phyloP scores from a whole-genome alignment of 805 yeast species.

The Ogataea corticis region DNA sequence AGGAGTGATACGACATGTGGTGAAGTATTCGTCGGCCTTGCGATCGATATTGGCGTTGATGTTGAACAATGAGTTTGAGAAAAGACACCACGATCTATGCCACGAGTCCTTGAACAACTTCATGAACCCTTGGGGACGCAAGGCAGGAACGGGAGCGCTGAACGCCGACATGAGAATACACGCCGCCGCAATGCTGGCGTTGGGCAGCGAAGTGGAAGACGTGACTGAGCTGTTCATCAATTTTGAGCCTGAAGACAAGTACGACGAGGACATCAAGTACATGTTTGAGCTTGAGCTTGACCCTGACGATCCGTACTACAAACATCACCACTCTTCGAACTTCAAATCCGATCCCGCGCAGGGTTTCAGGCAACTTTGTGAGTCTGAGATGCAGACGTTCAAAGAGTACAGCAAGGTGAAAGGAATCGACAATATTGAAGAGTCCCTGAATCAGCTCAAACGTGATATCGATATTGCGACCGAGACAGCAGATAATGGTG shows the following conservation, averaged over 20 bases:
- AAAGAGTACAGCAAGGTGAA: slow-evolving; percentile 13
- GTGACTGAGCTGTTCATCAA: slow-evolving; percentile 60
- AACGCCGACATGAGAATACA: slow-evolving; percentile 58
- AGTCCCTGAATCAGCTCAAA: slow-evolving; percentile 17
- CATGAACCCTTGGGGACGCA: slow-evolving; percentile 67
- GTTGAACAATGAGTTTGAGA: slow-evolving; percentile 48
- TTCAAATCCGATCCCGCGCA: slow-evolving; percentile 3
- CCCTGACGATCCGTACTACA: slow-evolving; percentile 24
- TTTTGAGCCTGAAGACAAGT: slow-evolving; percentile 57
- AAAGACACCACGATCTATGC: slow-evolving; percentile 53
- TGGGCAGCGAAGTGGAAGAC: slow-evolving; percentile 48
- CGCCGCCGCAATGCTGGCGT: slow-evolving; percentile 53
- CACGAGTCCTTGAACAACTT: slow-evolving; percentile 61
- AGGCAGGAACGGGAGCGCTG: slow-evolving; percentile 59
- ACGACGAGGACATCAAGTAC: slow-evolving; percentile 56
- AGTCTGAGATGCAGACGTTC: slow-evolving; percentile 22
- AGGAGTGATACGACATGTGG: slow-evolving; percentile 44
- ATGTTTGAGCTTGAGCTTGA: slow-evolving; percentile 37
- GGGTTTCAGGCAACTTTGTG: slow-evolving; percentile 27
- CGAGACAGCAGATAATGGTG: slow-evolving; percentile 21
- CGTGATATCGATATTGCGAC: neutral
- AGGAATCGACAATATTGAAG: neutral
- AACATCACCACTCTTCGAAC: slow-evolving; percentile 10
- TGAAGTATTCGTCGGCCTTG: slow-evolving; percentile 65
- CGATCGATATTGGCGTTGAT: slow-evolving; percentile 62